Evolutionary conservation across 352 stramenopile genomes (phyloP).

Genomic region (Aphanomyces stellatus): DNA sequence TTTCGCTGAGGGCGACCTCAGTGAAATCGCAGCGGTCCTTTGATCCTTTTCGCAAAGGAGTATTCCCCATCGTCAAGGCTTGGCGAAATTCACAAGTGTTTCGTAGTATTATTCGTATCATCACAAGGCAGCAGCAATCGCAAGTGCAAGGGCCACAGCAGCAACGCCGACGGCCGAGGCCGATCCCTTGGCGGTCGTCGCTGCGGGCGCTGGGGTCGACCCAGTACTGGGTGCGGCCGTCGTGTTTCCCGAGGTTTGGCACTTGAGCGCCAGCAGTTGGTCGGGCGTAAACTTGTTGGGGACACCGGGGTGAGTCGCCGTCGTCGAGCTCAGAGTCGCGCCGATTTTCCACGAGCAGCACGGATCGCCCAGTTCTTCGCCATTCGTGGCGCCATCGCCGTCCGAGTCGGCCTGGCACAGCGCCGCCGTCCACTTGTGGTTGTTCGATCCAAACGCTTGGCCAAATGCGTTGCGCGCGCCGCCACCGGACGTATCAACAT

Average conservation of each 20-base stretch:
- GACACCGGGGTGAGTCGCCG: conserved; percentile 4
- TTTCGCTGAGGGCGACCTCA: no score
- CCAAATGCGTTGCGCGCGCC: conserved; percentile 56
- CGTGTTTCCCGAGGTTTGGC: neutral
- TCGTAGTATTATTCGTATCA: no score
- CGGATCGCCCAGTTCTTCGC: conserved; percentile 75
- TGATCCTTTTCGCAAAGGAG: no score
- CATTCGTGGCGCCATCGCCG: conserved; percentile 72
- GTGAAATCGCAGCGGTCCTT: no score
- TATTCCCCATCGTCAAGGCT: no score
- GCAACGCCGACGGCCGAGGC: no score
- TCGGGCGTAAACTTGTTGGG: conserved; percentile 6
- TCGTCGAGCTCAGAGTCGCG: conserved; percentile 20
- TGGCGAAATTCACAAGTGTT: no score
- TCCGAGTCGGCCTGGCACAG: conserved; percentile 64
- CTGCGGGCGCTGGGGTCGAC: no score
- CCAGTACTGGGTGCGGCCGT: neutral
- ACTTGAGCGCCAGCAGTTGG: conserved; percentile 6
- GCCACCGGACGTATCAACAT: conserved; percentile 30
- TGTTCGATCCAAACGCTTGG: conserved; percentile 33
- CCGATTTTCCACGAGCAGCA: conserved; percentile 50
- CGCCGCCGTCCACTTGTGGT: conserved; percentile 37
- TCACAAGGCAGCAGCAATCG: no score
- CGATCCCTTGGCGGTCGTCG: no score
- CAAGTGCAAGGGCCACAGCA: no score